These are phyloP conservation scores for Suillus decipiens DNA, from an alignment of 768 basidiomycete species.

Conservation along the genomic window DNA sequence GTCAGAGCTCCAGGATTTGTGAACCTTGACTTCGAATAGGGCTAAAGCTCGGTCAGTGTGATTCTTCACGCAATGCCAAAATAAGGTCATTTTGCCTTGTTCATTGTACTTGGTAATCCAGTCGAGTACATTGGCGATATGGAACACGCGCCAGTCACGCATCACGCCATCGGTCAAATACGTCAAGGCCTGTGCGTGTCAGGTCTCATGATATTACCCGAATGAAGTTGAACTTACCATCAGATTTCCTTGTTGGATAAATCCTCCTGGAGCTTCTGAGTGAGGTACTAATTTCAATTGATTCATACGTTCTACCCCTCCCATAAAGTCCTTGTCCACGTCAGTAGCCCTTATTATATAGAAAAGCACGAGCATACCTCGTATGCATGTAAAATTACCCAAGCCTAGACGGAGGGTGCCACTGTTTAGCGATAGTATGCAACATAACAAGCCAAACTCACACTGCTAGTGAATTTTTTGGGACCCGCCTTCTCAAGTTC, in stretches of 20 bases:
- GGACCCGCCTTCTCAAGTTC: not conserved
- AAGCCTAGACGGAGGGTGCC: slow-evolving; percentile 16
- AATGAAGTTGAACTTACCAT: slow-evolving; percentile 2
- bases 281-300: not conserved
- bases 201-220: not conserved
- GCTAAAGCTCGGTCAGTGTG: slow-evolving; percentile 11
- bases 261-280: not conserved
- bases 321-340: slow-evolving; percentile 9
- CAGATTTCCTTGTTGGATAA: not conserved
- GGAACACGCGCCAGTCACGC: slow-evolving; percentile 28
- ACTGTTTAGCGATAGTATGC: not conserved
- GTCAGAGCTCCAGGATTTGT: slow-evolving; percentile 21
- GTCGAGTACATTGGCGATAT: slow-evolving; percentile 16
- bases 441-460: not conserved
- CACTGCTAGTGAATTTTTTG: slow-evolving; percentile 5
- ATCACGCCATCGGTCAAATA: slow-evolving; percentile 28
- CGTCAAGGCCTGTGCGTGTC: slow-evolving; percentile 19
- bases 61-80: slow-evolving; percentile 4
- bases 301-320: slow-evolving; percentile 12
- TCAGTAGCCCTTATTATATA: not conserved
- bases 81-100: slow-evolving; percentile 21
- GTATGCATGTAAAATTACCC: slow-evolving; percentile 20
- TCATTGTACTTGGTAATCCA: slow-evolving; percentile 25
- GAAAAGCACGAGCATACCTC: slow-evolving; percentile 10
- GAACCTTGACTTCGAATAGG: slow-evolving; percentile 13